Conservation (phyloP, 495 filamentous ascomycete species). For the Chaetomium cochliodes region DNA sequence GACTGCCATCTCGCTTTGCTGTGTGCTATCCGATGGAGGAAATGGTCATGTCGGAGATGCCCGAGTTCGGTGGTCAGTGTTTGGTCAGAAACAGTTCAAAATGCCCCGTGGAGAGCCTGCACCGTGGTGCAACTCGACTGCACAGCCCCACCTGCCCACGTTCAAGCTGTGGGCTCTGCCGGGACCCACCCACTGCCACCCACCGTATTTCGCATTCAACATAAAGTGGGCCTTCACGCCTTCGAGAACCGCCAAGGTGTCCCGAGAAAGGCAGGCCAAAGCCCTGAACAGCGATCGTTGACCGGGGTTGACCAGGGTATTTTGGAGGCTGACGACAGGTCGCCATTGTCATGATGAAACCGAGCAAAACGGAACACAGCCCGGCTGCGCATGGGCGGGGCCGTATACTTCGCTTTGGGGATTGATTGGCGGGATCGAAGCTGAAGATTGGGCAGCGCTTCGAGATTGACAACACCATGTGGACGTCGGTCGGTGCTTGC, state of each 20-base stretch:
- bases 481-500: neutral
- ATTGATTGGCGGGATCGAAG: constrained; percentile 3
- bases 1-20: no score
- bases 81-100: neutral
- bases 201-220: constrained; percentile 22
- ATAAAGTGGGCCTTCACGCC: constrained; percentile 1
- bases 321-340: neutral
- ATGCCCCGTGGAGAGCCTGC: neutral
- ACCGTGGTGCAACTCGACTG: neutral
- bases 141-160: neutral
- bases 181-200: no score
- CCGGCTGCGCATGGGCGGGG: neutral
- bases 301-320: neutral
- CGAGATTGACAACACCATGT: neutral
- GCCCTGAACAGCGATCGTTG: neutral
- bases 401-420: constrained; percentile 14
- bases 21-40: no score
- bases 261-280: no score
- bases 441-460: neutral
- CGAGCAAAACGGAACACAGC: neutral
- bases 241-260: neutral
- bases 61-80: no score
- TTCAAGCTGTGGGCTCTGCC: neutral
- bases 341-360: neutral
- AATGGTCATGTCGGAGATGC: no score